Percentiles rank a stretch among this genome's conserved stretches.
These are phyloP conservation scores for Vitis cinerea DNA, from an alignment of 164 flowering plant species.

Conservation along the genomic window DNA sequence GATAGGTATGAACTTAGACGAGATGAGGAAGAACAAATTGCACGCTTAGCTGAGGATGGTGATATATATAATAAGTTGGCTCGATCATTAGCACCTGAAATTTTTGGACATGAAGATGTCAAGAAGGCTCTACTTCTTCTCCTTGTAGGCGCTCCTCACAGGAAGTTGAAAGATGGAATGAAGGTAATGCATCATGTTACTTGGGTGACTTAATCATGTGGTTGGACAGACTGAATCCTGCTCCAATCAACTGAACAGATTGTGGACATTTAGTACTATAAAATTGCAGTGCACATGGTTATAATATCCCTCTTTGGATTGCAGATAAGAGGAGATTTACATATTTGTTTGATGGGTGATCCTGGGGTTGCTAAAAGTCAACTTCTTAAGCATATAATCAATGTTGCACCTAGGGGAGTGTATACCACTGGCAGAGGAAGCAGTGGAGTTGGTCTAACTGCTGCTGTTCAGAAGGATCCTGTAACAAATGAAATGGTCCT, in stretches of 20 bases:
- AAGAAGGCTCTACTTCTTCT: constrained; percentile 97
- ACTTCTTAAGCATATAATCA: constrained; percentile 95
- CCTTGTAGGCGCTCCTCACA: constrained; percentile 97
- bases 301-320: constrained; percentile 8
- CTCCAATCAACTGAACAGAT: too few species aligned
- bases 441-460: constrained; percentile 99
- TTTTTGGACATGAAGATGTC: constrained; percentile 97
- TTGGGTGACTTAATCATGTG: background rate
- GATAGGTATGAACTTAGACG: constrained; percentile 77
- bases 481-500: constrained; percentile 98
- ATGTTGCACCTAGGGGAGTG: constrained; percentile 97
- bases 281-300: background rate
- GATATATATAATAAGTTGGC: constrained; percentile 90
- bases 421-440: constrained; percentile 98
- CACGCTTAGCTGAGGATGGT: constrained; percentile 87
- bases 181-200: constrained; percentile 50
- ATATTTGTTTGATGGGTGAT: constrained; percentile 98
- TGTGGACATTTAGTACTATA: too few species aligned
- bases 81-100: constrained; percentile 93
- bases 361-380: constrained; percentile 99
- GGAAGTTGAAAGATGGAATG: constrained; percentile 96
- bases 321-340: constrained; percentile 98
- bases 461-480: constrained; percentile 97
- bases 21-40: constrained; percentile 89
- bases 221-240: too few species aligned